These are phyloP conservation scores for Vigna reflexopilosa DNA, from an alignment of 306 rosid species.

Conservation along the genomic window DNA sequence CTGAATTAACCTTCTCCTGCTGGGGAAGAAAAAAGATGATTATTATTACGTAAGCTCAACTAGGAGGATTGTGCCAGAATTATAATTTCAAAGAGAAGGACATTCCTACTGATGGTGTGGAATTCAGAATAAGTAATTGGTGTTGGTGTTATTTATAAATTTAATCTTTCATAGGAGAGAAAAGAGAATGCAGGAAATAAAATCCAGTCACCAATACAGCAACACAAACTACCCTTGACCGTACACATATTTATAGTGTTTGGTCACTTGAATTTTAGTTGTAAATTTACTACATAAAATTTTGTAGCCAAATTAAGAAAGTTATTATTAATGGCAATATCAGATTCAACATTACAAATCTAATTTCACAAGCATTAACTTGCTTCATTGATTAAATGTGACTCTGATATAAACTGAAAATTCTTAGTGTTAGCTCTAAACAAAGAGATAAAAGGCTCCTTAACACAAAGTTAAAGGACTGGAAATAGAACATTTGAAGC, in stretches of 20 bases:
- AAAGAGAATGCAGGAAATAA: neutral
- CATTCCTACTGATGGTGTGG: neutral
- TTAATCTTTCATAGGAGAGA: neutral
- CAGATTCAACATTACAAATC: slow-evolving; percentile 16
- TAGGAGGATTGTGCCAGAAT: neutral
- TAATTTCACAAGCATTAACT: slow-evolving; percentile 31
- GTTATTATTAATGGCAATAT: slow-evolving; percentile 13
- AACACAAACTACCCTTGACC: neutral
- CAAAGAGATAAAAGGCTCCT: neutral
- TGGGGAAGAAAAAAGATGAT: neutral
- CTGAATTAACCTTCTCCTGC: neutral
- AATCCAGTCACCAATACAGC: neutral
- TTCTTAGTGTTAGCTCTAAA: neutral
- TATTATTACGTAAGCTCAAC: neutral
- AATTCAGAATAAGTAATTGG: neutral
- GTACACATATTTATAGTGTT: slow-evolving; percentile 3
- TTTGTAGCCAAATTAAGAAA: neutral
- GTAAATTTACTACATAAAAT: neutral
- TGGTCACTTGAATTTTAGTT: slow-evolving; percentile 23
- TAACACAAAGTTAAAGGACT: neutral
- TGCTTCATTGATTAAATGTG: slow-evolving; percentile 25
- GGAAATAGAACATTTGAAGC: neutral
- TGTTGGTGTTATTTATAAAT: neutral
- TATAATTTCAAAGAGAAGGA: slow-evolving; percentile 13
- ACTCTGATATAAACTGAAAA: neutral